phyloP scores from a whole-genome alignment of 768 basidiomycete species.

The Serpula lacrymans region DNA sequence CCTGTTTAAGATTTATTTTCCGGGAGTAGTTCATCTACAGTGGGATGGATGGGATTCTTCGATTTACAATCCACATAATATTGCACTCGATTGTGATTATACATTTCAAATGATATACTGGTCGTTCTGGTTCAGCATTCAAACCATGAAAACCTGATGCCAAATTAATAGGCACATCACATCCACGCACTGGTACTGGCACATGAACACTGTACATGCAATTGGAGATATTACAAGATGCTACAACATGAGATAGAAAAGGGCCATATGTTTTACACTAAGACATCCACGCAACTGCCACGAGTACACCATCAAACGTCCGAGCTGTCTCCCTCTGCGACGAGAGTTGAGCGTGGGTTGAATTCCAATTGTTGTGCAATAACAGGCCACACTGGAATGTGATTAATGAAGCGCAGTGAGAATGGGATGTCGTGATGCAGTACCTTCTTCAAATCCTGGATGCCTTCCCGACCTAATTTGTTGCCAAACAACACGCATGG shows the following conservation, averaged over 20 bases:
- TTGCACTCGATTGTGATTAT: too few relatives aligned
- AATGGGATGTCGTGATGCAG: background rate
- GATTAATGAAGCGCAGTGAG: constrained; percentile 9
- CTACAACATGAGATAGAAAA: background rate
- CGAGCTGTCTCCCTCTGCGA: constrained; percentile 17
- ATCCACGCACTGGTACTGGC: background rate
- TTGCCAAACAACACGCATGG: constrained; percentile 81
- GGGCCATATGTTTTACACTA: constrained; percentile 5
- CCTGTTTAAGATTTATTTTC: background rate
- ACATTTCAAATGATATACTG: too few relatives aligned
- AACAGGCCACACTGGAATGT: constrained; percentile 58
- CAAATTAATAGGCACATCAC: constrained; percentile 1
- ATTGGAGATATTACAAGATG: background rate
- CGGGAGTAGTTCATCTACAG: constrained; percentile 1
- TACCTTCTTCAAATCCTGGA: constrained; percentile 86
- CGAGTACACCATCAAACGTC: constrained; percentile 13
- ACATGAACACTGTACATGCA: background rate
- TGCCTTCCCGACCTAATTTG: constrained; percentile 82
- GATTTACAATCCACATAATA: background rate
- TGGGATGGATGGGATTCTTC: background rate
- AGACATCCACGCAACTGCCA: constrained; percentile 5
- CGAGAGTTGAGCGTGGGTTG: constrained; percentile 34
- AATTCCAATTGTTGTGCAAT: constrained; percentile 65
- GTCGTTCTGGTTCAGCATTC: too few relatives aligned
- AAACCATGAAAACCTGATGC: constrained; percentile 15